phyloP scores from a whole-genome alignment of 768 basidiomycete genomes.

The Krasilnikovozyma curviuscula region DNA sequence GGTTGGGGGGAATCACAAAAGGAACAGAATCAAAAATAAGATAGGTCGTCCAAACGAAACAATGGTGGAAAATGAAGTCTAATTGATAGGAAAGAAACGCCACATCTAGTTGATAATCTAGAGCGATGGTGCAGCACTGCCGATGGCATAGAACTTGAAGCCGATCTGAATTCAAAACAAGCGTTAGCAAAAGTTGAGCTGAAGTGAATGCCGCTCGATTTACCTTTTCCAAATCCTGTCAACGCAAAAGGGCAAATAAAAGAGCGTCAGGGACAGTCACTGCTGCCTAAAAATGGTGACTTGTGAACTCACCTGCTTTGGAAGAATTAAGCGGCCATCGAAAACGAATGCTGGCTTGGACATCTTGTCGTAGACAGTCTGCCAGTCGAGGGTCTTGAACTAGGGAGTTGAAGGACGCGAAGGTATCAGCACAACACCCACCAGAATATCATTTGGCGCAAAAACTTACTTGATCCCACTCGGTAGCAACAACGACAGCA shows the following conservation, averaged over 20 bases:
- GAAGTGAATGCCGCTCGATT: constrained; percentile 11
- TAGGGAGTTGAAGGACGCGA: constrained; percentile 49
- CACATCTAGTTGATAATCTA: too few relatives aligned
- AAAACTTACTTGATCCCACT: constrained; percentile 25
- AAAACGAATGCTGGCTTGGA: constrained; percentile 98
- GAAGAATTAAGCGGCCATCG: too few relatives aligned
- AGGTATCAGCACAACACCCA: not conserved
- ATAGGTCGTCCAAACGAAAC: too few relatives aligned
- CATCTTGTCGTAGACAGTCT: constrained; percentile 63
- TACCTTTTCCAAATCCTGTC: not conserved
- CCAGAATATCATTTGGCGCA: not conserved
- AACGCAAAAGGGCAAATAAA: not conserved
- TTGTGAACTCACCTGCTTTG: too few relatives aligned
- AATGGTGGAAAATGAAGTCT: too few relatives aligned
- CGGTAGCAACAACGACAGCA: constrained; percentile 87
- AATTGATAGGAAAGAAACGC: too few relatives aligned
- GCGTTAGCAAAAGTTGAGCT: constrained; percentile 58
- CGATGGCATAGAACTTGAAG: constrained; percentile 42
- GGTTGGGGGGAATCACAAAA: too few relatives aligned
- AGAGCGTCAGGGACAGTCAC: constrained; percentile 9
- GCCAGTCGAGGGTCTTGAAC: constrained; percentile 84
- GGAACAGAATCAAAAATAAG: too few relatives aligned
- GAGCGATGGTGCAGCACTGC: too few relatives aligned
- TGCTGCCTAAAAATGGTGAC: too few relatives aligned
- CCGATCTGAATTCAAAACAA: constrained; percentile 67